These are phyloP conservation scores for Agastache rugosa DNA, from an alignment of 257 asterid genomes.

Conservation along the genomic window DNA sequence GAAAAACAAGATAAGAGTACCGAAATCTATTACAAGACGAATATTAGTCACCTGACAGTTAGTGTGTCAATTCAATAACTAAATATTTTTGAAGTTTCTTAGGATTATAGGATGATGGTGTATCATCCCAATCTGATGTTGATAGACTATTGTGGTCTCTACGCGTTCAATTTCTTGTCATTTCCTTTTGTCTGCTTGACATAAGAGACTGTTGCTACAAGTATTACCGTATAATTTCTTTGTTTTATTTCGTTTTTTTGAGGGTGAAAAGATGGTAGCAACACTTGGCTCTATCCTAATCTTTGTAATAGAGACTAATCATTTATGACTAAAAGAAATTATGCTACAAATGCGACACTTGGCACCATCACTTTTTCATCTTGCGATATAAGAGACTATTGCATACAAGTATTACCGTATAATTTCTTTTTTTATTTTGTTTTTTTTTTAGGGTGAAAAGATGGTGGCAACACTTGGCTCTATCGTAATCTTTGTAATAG, in stretches of 20 bases:
- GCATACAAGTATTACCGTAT: no score
- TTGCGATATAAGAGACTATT: no score
- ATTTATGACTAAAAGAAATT: neutral
- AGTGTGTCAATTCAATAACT: slow-evolving; percentile 19
- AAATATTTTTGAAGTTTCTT: neutral
- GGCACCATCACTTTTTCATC: no score
- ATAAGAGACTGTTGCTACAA: neutral
- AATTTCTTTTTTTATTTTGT: no score
- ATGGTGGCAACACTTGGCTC: no score
- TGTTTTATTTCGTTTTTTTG: neutral
- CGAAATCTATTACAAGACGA: neutral
- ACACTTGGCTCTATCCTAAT: neutral
- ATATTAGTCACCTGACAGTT: slow-evolving; percentile 22
- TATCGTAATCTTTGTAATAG: no score
- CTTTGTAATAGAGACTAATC: neutral
- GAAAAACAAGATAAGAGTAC: neutral
- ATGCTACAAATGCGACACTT: slow-evolving; percentile 12
- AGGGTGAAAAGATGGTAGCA: neutral
- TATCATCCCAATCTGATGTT: neutral
- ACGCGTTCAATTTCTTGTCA: slow-evolving; percentile 12
- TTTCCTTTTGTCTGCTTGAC: neutral
- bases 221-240: neutral
- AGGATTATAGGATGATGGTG: neutral
- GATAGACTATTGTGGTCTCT: neutral
- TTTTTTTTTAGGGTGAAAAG: no score